Percentiles rank a stretch among this genome's conserved stretches.
Evolutionary conservation across 129 eudicot species (phyloP).

Genomic region (Deinandra increscens): DNA sequence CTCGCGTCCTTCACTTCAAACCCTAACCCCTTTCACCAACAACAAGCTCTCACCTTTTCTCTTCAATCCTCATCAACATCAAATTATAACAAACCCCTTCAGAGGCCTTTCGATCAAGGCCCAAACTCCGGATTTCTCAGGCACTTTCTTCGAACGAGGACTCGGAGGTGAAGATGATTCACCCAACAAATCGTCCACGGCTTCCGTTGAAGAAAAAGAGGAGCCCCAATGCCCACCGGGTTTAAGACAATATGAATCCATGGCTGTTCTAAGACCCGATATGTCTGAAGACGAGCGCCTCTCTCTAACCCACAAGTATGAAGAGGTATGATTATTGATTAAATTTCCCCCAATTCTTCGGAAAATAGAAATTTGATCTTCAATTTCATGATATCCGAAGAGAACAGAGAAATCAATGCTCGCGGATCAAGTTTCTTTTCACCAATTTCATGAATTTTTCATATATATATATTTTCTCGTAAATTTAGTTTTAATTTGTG

Average conservation of each 20-base stretch:
- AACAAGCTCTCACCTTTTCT: conserved; percentile 15
- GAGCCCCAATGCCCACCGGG: conserved; percentile 25
- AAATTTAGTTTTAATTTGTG: not conserved
- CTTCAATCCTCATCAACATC: conserved; percentile 6
- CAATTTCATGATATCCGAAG: no score
- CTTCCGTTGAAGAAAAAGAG: conserved; percentile 8
- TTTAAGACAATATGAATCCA: conserved; percentile 26
- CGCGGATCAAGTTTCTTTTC: no score
- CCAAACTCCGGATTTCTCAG: conserved; percentile 26
- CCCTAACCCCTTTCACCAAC: conserved; percentile 19
- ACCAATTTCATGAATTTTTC: no score
- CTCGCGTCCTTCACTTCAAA: conserved; percentile 5
- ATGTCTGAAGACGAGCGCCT: conserved; percentile 30
- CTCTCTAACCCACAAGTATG: conserved; percentile 23
- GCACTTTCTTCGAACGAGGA: conserved; percentile 26
- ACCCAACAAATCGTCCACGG: conserved; percentile 12
- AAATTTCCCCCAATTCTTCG: not conserved
- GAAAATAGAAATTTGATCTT: not conserved
- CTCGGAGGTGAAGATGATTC: conserved; percentile 15
- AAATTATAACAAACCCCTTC: not conserved
- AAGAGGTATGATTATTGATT: conserved; percentile 19
- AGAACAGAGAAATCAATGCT: no score
- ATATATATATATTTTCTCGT: no score
- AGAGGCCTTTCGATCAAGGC: conserved; percentile 2
- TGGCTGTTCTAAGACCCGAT: conserved; percentile 24